Conservation (phyloP, 106 monocot species). For the Platanthera zijinensis region DNA sequence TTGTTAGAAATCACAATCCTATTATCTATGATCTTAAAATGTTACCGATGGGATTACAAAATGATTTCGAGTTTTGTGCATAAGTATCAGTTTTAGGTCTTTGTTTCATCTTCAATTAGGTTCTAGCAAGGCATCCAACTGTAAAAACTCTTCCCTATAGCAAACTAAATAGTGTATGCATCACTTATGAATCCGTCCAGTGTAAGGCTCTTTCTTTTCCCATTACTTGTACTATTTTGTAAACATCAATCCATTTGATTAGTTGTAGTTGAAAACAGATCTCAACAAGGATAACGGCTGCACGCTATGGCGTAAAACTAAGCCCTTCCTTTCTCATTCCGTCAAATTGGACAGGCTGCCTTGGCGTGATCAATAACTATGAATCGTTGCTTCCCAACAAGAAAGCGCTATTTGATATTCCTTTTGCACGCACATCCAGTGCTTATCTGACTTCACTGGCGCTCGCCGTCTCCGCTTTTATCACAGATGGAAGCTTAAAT, state of each 20-base stretch:
- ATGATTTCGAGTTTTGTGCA: too few species aligned
- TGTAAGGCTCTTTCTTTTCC: not conserved
- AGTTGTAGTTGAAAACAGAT: constrained; percentile 24
- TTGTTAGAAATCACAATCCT: too few species aligned
- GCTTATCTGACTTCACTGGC: constrained; percentile 77
- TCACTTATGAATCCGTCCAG: not conserved
- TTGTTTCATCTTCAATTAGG: not conserved
- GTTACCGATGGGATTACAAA: too few species aligned
- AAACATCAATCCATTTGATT: not conserved
- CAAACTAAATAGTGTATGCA: not conserved
- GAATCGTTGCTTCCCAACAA: constrained; percentile 78
- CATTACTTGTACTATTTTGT: not conserved
- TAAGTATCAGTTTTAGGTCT: not conserved
- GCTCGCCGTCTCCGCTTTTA: constrained; percentile 58
- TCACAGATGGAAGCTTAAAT: constrained; percentile 88
- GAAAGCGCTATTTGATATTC: constrained; percentile 84
- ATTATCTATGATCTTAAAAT: too few species aligned
- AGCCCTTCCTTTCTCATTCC: constrained; percentile 89
- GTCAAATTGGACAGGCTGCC: constrained; percentile 87
- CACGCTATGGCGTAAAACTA: constrained; percentile 69
- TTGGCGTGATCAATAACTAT: constrained; percentile 81
- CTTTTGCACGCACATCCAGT: constrained; percentile 74
- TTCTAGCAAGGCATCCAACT: not conserved
- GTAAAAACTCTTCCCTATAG: not conserved
- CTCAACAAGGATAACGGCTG: constrained; percentile 64